Conservation (phyloP, 78 protist genomes). For the Cavenderia fasciculata region DNA sequence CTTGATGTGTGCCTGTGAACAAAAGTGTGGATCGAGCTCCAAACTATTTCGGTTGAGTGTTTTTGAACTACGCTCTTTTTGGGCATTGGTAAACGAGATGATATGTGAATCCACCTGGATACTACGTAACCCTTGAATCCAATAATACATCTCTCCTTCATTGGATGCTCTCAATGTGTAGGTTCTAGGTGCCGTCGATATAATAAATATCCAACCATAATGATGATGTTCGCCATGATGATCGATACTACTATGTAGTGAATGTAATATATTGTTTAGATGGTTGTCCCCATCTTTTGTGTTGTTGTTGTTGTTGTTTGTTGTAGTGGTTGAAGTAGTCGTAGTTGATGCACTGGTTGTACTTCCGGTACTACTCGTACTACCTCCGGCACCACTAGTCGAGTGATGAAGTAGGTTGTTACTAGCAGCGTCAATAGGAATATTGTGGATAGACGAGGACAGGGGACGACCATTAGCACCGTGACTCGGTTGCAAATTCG, state of each 20-base stretch:
- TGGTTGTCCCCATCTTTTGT: background rate
- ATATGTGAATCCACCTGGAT: conserved; percentile 17
- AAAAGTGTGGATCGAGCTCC: background rate
- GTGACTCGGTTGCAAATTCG: no score
- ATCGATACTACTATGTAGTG: background rate
- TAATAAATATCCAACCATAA: conserved; percentile 40
- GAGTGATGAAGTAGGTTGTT: no score
- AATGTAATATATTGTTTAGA: background rate
- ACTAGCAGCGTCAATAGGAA: no score
- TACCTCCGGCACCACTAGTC: no score
- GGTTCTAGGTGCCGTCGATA: conserved; percentile 17
- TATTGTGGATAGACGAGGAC: no score
- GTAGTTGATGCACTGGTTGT: background rate
- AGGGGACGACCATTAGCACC: no score
- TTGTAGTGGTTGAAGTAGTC: background rate
- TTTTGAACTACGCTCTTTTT: no score
- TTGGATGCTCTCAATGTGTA: conserved; percentile 14
- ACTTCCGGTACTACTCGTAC: no score
- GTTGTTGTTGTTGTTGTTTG: background rate
- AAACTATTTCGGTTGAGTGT: no score
- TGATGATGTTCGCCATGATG: background rate
- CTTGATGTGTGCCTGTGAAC: background rate
- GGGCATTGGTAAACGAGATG: no score
- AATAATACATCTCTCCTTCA: conserved; percentile 46
- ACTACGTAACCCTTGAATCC: conserved; percentile 62